A percentile compares a stretch with the other conserved stretches of the same genome.
Conservation (phyloP, 345 rosid genomes). For the Rhizophora apiculata region DNA sequence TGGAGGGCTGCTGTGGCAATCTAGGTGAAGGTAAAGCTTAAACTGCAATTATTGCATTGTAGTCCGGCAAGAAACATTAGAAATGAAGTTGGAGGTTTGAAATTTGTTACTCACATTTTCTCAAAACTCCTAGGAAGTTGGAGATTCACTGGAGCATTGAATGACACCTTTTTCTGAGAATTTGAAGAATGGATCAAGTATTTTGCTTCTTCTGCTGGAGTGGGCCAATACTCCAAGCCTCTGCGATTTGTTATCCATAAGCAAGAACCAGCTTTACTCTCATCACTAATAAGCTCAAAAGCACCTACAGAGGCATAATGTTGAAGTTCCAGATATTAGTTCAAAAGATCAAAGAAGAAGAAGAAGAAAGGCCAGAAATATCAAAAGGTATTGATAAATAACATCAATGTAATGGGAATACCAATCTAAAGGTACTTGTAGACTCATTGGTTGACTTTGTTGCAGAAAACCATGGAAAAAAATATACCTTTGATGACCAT, state of each 20-base stretch:
- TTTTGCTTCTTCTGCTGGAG: constrained; percentile 63
- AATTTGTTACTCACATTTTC: constrained; percentile 61
- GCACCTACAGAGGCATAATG: constrained; percentile 45
- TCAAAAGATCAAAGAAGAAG: neutral
- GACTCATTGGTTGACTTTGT: neutral
- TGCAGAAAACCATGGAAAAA: neutral
- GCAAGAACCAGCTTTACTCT: constrained; percentile 84
- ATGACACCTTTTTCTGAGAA: constrained; percentile 37
- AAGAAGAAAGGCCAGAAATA: neutral
- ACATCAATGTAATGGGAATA: neutral
- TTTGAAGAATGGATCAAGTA: constrained; percentile 46
- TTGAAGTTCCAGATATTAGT: constrained; percentile 10
- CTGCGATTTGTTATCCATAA: constrained; percentile 86
- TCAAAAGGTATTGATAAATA: neutral
- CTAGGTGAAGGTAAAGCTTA: constrained; percentile 11
- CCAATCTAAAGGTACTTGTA: neutral
- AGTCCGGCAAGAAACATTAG: neutral
- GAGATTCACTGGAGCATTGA: constrained; percentile 33
- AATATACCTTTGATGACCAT: constrained; percentile 67
- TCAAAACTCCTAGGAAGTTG: constrained; percentile 75
- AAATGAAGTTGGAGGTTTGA: neutral
- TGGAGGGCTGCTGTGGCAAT: neutral
- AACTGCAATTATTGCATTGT: neutral
- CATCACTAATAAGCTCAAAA: constrained; percentile 80
- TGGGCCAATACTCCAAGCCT: constrained; percentile 95